A percentile compares a stretch with the other conserved stretches of the same genome.
These are phyloP conservation scores for Boletus rubropictus DNA, from an alignment of 768 basidiomycete species.

Conservation along the genomic window DNA sequence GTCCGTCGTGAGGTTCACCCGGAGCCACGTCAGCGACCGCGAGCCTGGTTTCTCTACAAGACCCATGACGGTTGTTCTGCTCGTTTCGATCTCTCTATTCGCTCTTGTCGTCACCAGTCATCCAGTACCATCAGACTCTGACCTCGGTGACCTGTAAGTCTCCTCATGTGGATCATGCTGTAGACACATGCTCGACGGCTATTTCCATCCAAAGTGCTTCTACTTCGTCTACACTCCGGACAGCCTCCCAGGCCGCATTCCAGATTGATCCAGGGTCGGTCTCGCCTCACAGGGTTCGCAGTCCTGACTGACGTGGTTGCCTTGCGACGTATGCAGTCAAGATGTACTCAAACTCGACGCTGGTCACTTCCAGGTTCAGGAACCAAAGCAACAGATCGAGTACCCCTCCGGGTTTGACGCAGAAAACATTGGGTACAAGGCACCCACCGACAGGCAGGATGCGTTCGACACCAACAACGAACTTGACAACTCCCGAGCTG, in stretches of 20 bases:
- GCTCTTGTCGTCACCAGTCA: conserved; percentile 42
- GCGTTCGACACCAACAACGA: conserved; percentile 16
- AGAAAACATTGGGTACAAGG: conserved; percentile 27
- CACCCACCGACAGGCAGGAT: conserved; percentile 16
- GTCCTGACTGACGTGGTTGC: conserved; percentile 9
- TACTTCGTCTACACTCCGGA: conserved; percentile 22
- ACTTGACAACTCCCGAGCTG: background rate
- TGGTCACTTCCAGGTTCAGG: conserved; percentile 29
- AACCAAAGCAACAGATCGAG: conserved; percentile 27
- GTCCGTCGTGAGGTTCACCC: conserved; percentile 21
- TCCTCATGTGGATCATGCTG: conserved; percentile 10
- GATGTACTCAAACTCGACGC: conserved; percentile 17
- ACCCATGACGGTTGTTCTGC: conserved; percentile 32
- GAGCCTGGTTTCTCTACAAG: background rate
- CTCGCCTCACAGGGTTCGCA: conserved; percentile 11
- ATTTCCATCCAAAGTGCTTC: conserved; percentile 10
- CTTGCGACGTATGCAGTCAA: conserved; percentile 12
- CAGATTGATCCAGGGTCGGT: conserved; percentile 34
- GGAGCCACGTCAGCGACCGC: background rate
- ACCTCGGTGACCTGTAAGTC: conserved; percentile 28
- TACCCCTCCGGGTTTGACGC: conserved; percentile 26
- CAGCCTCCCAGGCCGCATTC: conserved; percentile 33
- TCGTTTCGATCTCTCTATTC: conserved; percentile 36
- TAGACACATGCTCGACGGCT: conserved; percentile 12
- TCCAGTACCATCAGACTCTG: conserved; percentile 19